Conservation (phyloP, 1,139 yeast genomes). For the Magnusiomyces sp. region DNA sequence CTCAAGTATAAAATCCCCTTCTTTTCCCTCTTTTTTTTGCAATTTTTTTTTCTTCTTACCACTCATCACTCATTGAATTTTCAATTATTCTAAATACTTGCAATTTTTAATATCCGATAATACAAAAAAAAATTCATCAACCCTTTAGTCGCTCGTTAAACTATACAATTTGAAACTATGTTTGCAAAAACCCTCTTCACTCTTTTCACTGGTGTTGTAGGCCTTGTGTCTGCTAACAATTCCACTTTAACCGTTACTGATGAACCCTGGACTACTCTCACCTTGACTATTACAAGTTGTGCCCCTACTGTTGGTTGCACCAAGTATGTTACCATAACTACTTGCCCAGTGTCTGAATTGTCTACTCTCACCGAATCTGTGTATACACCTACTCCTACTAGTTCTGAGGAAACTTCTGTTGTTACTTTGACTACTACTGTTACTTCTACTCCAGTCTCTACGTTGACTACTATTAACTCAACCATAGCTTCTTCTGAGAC, state of each 20-base stretch:
- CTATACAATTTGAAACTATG: no score
- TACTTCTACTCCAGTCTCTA: background rate
- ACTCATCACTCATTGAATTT: no score
- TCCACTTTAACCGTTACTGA: background rate
- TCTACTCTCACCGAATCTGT: background rate
- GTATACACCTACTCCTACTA: background rate
- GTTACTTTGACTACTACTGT: background rate
- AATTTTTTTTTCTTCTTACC: no score
- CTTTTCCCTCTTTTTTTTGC: no score
- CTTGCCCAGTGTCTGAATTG: slow-evolving; percentile 1
- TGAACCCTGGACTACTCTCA: background rate
- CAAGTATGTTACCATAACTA: background rate
- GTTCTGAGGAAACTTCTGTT: background rate
- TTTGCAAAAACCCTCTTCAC: no score
- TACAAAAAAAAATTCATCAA: no score
- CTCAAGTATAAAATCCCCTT: no score
- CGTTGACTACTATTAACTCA: background rate
- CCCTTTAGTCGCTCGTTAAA: no score
- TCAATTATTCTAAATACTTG: no score
- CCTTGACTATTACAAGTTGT: slow-evolving; percentile 2
- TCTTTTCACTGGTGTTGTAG: no score
- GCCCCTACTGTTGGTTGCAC: background rate
- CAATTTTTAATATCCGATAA: no score
- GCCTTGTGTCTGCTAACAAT: no score
- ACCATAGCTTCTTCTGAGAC: background rate